Percentiles rank a stretch among this genome's conserved stretches.
phyloP scores from a whole-genome alignment of 257 asterid genomes.

The Marsdenia floribunda region DNA sequence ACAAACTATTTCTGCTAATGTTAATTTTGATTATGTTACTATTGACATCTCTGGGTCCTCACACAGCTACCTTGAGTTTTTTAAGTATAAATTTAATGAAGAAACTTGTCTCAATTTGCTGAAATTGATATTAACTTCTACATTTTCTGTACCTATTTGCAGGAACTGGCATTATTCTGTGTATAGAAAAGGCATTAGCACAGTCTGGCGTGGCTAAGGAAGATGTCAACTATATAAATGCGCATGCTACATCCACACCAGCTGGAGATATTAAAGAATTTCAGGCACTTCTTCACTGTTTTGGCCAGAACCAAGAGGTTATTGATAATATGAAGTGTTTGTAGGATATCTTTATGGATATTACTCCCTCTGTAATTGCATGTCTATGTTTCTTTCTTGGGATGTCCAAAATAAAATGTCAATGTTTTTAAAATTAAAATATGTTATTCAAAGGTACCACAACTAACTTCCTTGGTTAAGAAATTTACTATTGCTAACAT shows the following conservation, averaged over 20 bases:
- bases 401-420: background rate
- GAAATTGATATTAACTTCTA: conserved; percentile 16
- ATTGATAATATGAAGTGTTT: conserved; percentile 16
- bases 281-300: conserved; percentile 76
- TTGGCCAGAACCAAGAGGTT: conserved; percentile 92
- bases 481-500: background rate
- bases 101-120: background rate
- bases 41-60: background rate
- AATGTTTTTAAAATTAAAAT: background rate
- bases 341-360: conserved; percentile 1
- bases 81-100: background rate
- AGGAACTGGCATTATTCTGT: conserved; percentile 88
- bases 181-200: conserved; percentile 91
- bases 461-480: background rate
- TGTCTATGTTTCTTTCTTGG: background rate
- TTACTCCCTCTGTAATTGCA: background rate
- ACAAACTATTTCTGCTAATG: conserved; percentile 3
- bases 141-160: conserved; percentile 22
- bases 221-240: conserved; percentile 92
- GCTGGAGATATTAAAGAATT: conserved; percentile 94
- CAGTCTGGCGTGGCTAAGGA: conserved; percentile 85
- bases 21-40: background rate
- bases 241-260: conserved; percentile 97
- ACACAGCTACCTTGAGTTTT: background rate
- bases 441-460: background rate